These are phyloP conservation scores for Mortierella sp. DNA, from an alignment of 371 early-diverging fungal species.

Conservation along the genomic window DNA sequence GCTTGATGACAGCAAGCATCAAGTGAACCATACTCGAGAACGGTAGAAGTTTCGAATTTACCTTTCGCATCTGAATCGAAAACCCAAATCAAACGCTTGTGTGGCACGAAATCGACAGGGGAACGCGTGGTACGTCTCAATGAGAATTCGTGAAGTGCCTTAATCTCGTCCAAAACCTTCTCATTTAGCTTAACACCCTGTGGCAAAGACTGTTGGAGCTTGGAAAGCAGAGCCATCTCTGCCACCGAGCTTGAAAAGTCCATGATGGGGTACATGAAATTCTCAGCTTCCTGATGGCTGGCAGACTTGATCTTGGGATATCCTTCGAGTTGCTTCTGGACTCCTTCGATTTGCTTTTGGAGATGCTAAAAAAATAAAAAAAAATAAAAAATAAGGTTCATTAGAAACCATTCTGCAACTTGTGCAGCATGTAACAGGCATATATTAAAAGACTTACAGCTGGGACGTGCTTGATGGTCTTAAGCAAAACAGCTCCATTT, in stretches of 20 bases:
- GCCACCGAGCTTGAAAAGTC: slow-evolving; percentile 66
- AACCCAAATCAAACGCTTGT: slow-evolving; percentile 77
- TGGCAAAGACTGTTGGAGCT: slow-evolving; percentile 56
- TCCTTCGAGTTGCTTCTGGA: slow-evolving; percentile 53
- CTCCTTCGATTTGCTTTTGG: slow-evolving; percentile 56
- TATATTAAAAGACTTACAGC: slow-evolving; percentile 55
- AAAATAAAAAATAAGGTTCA: neutral
- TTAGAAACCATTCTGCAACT: neutral
- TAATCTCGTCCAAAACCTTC: slow-evolving; percentile 46
- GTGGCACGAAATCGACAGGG: slow-evolving; percentile 75
- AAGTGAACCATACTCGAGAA: neutral
- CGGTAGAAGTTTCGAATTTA: slow-evolving; percentile 5
- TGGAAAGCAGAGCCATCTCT: slow-evolving; percentile 68
- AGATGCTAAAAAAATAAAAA: slow-evolving; percentile 33
- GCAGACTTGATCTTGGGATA: slow-evolving; percentile 46
- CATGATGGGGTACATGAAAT: slow-evolving; percentile 62
- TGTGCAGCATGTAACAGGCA: neutral
- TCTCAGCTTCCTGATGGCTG: slow-evolving; percentile 30
- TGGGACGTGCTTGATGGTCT: slow-evolving; percentile 68
- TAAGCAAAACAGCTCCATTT: slow-evolving; percentile 63
- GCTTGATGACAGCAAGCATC: neutral
- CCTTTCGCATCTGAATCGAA: slow-evolving; percentile 62
- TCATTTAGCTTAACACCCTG: slow-evolving; percentile 24
- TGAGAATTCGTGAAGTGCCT: slow-evolving; percentile 60
- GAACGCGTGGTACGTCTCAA: slow-evolving; percentile 70